Evolutionary conservation across 352 stramenopile genomes (phyloP).

Genomic region (Phytophthora melonis): DNA sequence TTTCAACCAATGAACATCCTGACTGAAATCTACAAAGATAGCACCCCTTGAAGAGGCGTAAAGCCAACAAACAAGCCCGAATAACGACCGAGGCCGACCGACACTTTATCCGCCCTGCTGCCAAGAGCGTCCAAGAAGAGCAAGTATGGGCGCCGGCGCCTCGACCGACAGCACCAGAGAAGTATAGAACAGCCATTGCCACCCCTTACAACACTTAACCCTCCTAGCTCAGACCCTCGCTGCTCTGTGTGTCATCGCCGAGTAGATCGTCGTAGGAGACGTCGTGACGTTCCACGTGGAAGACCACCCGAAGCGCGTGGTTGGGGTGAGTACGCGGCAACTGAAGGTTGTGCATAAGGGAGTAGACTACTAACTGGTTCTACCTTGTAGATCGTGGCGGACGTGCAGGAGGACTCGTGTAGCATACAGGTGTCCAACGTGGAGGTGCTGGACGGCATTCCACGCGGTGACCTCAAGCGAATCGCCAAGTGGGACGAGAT

Average conservation of each 20-base stretch:
- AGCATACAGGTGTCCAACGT: constrained; percentile 64
- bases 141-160: constrained; percentile 49
- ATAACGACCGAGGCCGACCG: constrained; percentile 6
- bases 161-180: constrained; percentile 44
- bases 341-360: not conserved
- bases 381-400: constrained; percentile 51
- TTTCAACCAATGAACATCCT: not conserved
- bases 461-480: constrained; percentile 53
- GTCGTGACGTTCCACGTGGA: constrained; percentile 64
- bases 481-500: constrained; percentile 77
- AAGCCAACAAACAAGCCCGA: constrained; percentile 8
- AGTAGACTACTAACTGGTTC: constrained; percentile 2
- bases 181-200: constrained; percentile 12
- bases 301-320: constrained; percentile 60
- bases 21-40: not conserved
- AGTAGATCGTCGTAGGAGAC: constrained; percentile 67
- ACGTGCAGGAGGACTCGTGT: constrained; percentile 54
- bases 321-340: constrained; percentile 46
- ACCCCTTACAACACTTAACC: not conserved
- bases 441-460: constrained; percentile 55
- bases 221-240: not conserved
- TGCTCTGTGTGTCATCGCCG: constrained; percentile 8
- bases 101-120: not conserved
- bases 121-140: not conserved
- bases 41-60: not conserved